These are phyloP conservation scores for Xylaria sp. DNA, from an alignment of 2,329 filamentous ascomycete genomes.

Conservation along the genomic window DNA sequence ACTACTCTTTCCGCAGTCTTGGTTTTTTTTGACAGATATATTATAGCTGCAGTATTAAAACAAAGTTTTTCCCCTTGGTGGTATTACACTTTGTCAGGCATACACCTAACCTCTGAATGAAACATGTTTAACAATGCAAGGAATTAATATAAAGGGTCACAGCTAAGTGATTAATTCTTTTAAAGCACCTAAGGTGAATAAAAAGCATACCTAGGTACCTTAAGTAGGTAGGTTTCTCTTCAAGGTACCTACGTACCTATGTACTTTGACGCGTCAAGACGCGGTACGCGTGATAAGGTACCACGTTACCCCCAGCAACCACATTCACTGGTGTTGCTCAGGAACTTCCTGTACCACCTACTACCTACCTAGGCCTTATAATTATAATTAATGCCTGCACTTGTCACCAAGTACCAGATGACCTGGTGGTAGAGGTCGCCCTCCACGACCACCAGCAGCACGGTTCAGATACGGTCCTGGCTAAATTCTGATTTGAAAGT, in stretches of 20 bases:
- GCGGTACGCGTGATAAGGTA: background rate
- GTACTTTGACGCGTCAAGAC: background rate
- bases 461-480: slow-evolving; percentile 30
- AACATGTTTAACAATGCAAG: background rate
- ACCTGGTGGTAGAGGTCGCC: slow-evolving; percentile 26
- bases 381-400: background rate
- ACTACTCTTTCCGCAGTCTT: background rate
- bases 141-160: background rate
- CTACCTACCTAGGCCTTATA: background rate
- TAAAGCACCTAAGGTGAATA: background rate
- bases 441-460: slow-evolving; percentile 8
- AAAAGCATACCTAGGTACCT: too few relatives aligned
- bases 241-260: background rate
- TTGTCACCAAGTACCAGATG: slow-evolving; percentile 16
- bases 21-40: background rate
- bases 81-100: background rate
- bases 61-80: too few relatives aligned
- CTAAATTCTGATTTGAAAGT: slow-evolving; percentile 13
- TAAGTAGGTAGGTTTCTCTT: background rate
- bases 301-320: background rate
- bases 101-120: background rate
- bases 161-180: background rate
- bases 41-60: too few relatives aligned
- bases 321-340: background rate
- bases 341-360: background rate